Conservation (phyloP, 331 rosid species). For the Rhamnella rubrinervis region DNA sequence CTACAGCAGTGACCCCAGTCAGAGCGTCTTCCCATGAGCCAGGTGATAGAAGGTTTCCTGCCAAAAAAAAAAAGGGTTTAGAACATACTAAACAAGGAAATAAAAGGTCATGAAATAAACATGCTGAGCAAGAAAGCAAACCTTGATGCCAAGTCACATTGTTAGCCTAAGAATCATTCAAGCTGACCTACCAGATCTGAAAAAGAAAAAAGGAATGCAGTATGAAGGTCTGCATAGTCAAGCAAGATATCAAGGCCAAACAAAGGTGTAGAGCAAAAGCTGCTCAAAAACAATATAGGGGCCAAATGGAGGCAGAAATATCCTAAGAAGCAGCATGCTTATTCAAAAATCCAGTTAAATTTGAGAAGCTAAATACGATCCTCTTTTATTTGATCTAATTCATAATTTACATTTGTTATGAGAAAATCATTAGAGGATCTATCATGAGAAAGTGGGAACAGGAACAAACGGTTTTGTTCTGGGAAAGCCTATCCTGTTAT, state of each 20-base stretch:
- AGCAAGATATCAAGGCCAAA: neutral
- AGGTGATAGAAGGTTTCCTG: slow-evolving; percentile 84
- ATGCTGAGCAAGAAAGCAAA: slow-evolving; percentile 22
- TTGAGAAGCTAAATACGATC: too few species aligned
- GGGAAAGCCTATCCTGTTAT: neutral
- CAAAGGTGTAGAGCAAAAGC: neutral
- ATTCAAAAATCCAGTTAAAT: neutral
- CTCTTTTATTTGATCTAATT: too few species aligned
- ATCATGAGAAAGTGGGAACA: neutral
- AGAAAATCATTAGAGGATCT: neutral
- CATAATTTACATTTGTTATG: too few species aligned
- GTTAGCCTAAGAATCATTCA: slow-evolving; percentile 75
- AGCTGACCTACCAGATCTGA: slow-evolving; percentile 89
- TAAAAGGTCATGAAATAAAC: slow-evolving; percentile 14
- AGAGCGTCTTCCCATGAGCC: slow-evolving; percentile 85
- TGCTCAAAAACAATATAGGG: neutral
- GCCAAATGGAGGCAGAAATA: neutral
- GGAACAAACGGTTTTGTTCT: too few species aligned
- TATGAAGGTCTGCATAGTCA: neutral
- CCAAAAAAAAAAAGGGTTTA: slow-evolving; percentile 26
- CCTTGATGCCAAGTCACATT: slow-evolving; percentile 80
- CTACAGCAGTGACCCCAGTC: slow-evolving; percentile 83
- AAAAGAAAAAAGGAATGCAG: slow-evolving; percentile 16
- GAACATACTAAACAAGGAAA: slow-evolving; percentile 11
- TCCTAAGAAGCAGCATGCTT: neutral